phyloP scores from a whole-genome alignment of 1,284 basidiomycete genomes.

The Meira miltonrushii region DNA sequence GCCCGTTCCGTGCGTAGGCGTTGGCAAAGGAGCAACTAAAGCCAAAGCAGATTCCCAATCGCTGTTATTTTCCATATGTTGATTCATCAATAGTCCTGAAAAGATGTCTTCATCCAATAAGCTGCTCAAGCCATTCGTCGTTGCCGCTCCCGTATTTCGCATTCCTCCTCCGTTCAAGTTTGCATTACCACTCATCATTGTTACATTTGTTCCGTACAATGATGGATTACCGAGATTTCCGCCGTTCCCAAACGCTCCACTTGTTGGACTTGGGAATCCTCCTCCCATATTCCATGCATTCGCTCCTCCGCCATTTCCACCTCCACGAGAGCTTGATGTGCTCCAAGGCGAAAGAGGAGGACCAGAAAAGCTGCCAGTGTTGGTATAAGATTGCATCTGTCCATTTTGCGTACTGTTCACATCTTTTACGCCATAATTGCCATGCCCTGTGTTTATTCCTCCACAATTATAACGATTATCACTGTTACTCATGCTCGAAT shows the following conservation, averaged over 20 bases:
- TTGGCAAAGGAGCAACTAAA: slow-evolving; percentile 2
- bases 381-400: neutral
- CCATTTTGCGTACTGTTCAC: neutral
- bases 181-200: neutral
- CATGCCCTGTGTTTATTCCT: neutral
- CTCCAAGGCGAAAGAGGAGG: slow-evolving; percentile 5
- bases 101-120: slow-evolving; percentile 11
- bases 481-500: neutral
- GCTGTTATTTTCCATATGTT: slow-evolving; percentile 4
- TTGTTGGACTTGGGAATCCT: neutral
- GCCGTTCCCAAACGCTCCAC: neutral
- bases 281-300: neutral
- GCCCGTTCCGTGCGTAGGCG: neutral
- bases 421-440: neutral
- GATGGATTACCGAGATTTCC: neutral
- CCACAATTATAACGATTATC: neutral
- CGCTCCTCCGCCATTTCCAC: neutral
- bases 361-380: neutral
- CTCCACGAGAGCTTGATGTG: neutral
- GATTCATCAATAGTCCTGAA: slow-evolving; percentile 7
- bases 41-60: slow-evolving; percentile 11
- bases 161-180: neutral
- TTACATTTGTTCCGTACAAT: neutral
- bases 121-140: slow-evolving; percentile 1
- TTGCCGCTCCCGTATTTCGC: neutral